Base-by-base conservation (phyloP, 495 filamentous ascomycete species). In the Cercophora sp. region DNA sequence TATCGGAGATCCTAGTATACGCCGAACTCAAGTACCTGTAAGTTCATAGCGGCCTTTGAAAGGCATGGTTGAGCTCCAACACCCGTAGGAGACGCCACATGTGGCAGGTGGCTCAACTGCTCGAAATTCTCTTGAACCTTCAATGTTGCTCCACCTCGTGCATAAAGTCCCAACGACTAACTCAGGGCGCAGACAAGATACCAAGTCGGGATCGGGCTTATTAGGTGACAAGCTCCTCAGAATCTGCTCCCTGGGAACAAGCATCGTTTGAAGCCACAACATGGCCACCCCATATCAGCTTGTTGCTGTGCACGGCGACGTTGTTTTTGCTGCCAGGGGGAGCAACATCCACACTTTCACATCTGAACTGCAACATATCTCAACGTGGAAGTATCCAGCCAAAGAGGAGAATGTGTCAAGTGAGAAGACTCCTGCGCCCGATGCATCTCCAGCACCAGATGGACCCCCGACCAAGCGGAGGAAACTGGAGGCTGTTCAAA, bases 241-340 rank as follows among this genome's bases (percentile, higher is more conserved):
- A 46, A 27, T 23, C 43, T 29, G 18, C 25, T 9, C 16, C 16
- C 11, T n/a, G 22, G 22, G 16, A 39, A 39, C 36, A 5, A 18
- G 36, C 36, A 18, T 39, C n/a, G 18, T 15, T 39, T 39, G 36
- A 41, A 52, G n/a, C n/a, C n/a, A 31, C 48, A 55, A 0, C 11
- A 70, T 72, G 69, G 50, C 46, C 10, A 26, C 67, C 31, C 72
- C 75, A 26, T 78, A 73, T 34, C 70, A 75, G 26, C 60, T 71
- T n/a, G 54, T 76, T 40, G 62, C 67, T 26, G 68, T 60, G 5
- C 59, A 55, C 44, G 69, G 72, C 47, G 52, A 59, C 45, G 32
- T 69, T 15, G 43, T 78, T 6, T 63, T 76, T 43, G 75, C 75
- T 25, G 73, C 73, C 1, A 66, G 64, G 29, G 72, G 65, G 11